Conservation (phyloP, 345 rosid genomes). For the Ailanthus altissimus region DNA sequence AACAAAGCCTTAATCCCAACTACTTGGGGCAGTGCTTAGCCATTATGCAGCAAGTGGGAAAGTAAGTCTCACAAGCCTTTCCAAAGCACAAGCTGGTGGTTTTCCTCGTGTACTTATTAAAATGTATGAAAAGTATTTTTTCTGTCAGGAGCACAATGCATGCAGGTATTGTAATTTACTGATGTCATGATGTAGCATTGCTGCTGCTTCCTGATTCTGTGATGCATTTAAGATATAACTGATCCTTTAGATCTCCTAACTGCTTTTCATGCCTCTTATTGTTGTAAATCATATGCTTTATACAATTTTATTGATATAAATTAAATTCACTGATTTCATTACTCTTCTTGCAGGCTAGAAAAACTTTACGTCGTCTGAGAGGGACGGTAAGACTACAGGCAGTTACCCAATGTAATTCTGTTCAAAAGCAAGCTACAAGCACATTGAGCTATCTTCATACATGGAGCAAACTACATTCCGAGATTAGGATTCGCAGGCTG, state of each 20-base stretch:
- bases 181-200: background rate
- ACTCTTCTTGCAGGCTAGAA: conserved; percentile 63
- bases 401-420: conserved; percentile 41
- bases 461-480: conserved; percentile 78
- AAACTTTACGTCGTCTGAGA: conserved; percentile 60
- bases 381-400: conserved; percentile 60
- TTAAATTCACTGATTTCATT: conserved; percentile 12
- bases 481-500: conserved; percentile 69
- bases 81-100: background rate
- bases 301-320: background rate
- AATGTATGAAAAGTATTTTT: background rate
- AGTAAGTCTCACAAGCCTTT: background rate
- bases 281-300: conserved; percentile 9
- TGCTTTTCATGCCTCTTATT: background rate
- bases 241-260: conserved; percentile 4
- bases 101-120: background rate
- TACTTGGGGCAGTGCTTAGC: background rate
- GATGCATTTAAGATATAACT: conserved; percentile 2
- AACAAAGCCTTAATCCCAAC: conserved; percentile 2
- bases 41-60: background rate
- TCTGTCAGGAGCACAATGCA: background rate
- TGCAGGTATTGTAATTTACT: conserved; percentile 2
- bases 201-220: conserved; percentile 2
- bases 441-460: conserved; percentile 73
- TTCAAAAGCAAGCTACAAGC: conserved; percentile 62